Evolutionary conservation across 148 eudicot genomes (phyloP).

Genomic region (Arbutus unedo): DNA sequence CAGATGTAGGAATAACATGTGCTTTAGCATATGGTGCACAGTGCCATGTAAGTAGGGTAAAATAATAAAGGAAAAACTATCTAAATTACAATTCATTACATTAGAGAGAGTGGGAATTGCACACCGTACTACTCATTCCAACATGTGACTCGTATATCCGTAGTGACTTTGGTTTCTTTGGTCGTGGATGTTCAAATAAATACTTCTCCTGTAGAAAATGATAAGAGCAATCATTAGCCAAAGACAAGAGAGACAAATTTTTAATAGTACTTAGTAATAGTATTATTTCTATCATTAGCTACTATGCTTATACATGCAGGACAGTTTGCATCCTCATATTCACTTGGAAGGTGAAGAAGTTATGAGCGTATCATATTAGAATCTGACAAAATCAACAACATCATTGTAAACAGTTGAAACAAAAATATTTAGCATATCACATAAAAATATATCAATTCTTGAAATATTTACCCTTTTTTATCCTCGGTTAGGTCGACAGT

Average conservation of each 20-base stretch:
- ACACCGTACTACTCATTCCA: slow-evolving; percentile 98
- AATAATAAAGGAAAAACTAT: background rate
- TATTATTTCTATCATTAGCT: background rate
- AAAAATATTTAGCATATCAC: background rate
- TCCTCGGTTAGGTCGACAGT: background rate
- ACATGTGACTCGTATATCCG: slow-evolving; percentile 91
- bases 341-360: background rate
- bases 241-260: background rate
- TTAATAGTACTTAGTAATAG: background rate
- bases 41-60: background rate
- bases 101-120: slow-evolving; percentile 34
- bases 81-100: slow-evolving; percentile 2
- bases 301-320: background rate
- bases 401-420: too few relatives aligned
- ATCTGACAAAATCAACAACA: background rate
- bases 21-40: background rate
- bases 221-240: slow-evolving; percentile 14
- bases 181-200: slow-evolving; percentile 82
- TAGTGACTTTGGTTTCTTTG: slow-evolving; percentile 81
- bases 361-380: background rate
- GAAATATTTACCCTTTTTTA: background rate
- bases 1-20: background rate
- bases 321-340: too few relatives aligned
- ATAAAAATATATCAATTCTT: background rate
- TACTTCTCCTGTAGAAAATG: slow-evolving; percentile 64